Conservation (phyloP, 805 yeast species). For the Pichia phayaonensis region DNA sequence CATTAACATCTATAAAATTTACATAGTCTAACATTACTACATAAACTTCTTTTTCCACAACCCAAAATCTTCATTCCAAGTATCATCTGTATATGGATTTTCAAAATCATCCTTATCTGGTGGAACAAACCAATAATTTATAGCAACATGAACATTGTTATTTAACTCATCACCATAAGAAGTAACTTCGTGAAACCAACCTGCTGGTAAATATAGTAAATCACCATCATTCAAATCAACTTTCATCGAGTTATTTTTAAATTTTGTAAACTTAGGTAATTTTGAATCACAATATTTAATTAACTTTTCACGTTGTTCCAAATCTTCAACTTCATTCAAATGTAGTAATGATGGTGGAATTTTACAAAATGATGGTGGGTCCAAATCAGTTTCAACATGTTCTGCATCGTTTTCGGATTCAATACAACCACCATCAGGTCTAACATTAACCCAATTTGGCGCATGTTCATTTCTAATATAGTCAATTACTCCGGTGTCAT, state of each 20-base stretch:
- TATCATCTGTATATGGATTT: conserved; percentile 38
- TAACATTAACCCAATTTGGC: conserved; percentile 53
- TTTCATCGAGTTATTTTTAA: conserved; percentile 33
- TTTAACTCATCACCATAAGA: conserved; percentile 45
- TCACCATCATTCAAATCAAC: conserved; percentile 54
- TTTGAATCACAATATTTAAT: not conserved
- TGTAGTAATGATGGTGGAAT: conserved; percentile 61
- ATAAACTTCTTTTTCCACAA: conserved; percentile 21
- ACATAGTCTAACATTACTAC: not conserved
- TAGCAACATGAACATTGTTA: conserved; percentile 45
- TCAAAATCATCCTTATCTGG: conserved; percentile 35
- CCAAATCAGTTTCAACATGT: conserved; percentile 23
- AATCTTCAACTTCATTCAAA: conserved; percentile 41
- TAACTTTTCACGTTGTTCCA: conserved; percentile 14
- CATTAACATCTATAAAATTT: no score
- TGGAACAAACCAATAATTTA: conserved; percentile 72
- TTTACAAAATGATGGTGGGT: conserved; percentile 64
- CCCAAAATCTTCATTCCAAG: conserved; percentile 48
- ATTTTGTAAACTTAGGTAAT: conserved; percentile 9
- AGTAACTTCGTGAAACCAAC: conserved; percentile 80
- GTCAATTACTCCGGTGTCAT: conserved; percentile 60
- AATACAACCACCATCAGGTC: conserved; percentile 48
- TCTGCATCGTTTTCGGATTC: conserved; percentile 29
- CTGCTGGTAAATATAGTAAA: conserved; percentile 64
- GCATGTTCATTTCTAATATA: conserved; percentile 47